phyloP scores from a whole-genome alignment of 116 monocot species.

The Cymodocea nodosa region DNA sequence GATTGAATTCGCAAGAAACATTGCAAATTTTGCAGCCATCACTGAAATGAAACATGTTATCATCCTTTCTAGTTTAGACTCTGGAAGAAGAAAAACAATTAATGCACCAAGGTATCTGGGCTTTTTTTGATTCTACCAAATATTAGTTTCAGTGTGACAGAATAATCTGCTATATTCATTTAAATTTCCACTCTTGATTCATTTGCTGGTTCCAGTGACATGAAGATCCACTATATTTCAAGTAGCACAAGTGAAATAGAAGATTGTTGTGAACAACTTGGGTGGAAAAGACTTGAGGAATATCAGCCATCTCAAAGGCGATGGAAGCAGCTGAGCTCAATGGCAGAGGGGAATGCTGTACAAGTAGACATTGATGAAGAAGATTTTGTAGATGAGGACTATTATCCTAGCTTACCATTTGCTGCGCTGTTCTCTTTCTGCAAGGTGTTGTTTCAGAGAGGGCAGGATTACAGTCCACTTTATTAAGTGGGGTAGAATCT shows the following conservation, averaged over 20 bases:
- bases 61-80: slow-evolving; percentile 86
- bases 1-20: slow-evolving; percentile 68
- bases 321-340: slow-evolving; percentile 53
- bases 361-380: slow-evolving; percentile 38
- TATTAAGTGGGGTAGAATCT: neutral
- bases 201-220: slow-evolving; percentile 29
- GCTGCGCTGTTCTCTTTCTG: slow-evolving; percentile 72
- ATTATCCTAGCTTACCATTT: slow-evolving; percentile 75
- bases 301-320: slow-evolving; percentile 54
- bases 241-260: slow-evolving; percentile 52
- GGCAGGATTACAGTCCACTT: neutral
- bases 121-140: neutral
- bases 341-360: slow-evolving; percentile 41
- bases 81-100: slow-evolving; percentile 62
- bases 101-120: slow-evolving; percentile 49
- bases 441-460: slow-evolving; percentile 37
- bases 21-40: slow-evolving; percentile 42
- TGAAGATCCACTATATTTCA: slow-evolving; percentile 85
- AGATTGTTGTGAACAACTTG: slow-evolving; percentile 46
- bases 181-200: neutral
- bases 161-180: neutral
- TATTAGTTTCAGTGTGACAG: neutral
- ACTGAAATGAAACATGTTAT: slow-evolving; percentile 66
- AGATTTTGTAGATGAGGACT: slow-evolving; percentile 64
- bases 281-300: slow-evolving; percentile 83